Percentiles rank a stretch among this genome's conserved stretches.
These are phyloP conservation scores for Cunninghamia lanceolata DNA, from an alignment of 75 land plant genomes.

Conservation along the genomic window DNA sequence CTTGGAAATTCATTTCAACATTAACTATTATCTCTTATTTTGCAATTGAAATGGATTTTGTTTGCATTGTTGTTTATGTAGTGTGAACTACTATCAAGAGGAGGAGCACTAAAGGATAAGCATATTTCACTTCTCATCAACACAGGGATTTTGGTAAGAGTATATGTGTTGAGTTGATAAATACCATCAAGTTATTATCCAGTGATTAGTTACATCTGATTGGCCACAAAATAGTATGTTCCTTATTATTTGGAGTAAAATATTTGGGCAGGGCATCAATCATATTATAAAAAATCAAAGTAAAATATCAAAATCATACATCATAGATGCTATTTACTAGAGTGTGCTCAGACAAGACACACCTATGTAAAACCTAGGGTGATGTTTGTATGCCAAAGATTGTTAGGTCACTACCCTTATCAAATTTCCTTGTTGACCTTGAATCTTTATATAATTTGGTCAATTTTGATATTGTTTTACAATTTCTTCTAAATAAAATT, in stretches of 20 bases:
- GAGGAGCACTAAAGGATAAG: slow-evolving; percentile 65
- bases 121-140: slow-evolving; percentile 83
- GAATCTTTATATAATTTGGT: no score
- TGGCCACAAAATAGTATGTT: background rate
- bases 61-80: slow-evolving; percentile 15
- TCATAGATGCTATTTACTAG: background rate
- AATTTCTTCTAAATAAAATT: no score
- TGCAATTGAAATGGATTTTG: background rate
- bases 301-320: background rate
- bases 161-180: slow-evolving; percentile 1
- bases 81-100: slow-evolving; percentile 61
- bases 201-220: background rate
- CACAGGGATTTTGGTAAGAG: slow-evolving; percentile 83
- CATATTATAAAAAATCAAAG: background rate
- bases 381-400: background rate
- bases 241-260: background rate
- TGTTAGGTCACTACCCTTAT: background rate
- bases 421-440: background rate
- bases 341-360: background rate
- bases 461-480: no score
- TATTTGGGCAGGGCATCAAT: background rate
- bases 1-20: background rate
- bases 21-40: background rate
- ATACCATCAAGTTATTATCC: background rate
- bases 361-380: background rate